Conservation (phyloP, 2,329 filamentous ascomycete genomes). For the Lasiodiplodia sp. region DNA sequence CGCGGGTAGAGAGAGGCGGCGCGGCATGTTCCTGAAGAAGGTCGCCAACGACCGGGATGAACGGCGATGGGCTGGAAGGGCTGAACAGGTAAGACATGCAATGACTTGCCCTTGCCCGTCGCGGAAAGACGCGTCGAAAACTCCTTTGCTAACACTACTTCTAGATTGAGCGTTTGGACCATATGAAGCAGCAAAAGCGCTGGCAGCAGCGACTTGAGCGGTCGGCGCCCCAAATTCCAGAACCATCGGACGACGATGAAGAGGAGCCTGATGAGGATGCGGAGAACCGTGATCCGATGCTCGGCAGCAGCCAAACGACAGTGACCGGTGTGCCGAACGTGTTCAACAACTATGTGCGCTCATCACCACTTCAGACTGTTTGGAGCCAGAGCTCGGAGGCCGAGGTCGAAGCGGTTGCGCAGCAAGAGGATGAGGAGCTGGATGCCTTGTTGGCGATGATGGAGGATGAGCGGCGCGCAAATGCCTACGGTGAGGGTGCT, state of each 20-base stretch:
- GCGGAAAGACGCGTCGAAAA: conserved; percentile 4
- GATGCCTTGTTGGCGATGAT: conserved; percentile 54
- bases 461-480: conserved; percentile 39
- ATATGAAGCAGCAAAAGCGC: conserved; percentile 49
- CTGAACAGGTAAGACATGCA: conserved; percentile 34
- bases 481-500: conserved; percentile 20
- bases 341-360: conserved; percentile 2
- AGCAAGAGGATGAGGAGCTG: conserved; percentile 43
- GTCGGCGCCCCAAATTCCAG: conserved; percentile 47
- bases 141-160: neutral
- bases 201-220: conserved; percentile 55
- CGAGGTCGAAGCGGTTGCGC: conserved; percentile 22
- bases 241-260: conserved; percentile 37
- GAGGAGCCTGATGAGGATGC: conserved; percentile 17
- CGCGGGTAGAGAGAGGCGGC: conserved; percentile 67
- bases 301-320: conserved; percentile 19
- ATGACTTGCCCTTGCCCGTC: neutral
- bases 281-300: conserved; percentile 13
- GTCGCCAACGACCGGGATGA: conserved; percentile 56
- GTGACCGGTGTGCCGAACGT: neutral
- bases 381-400: conserved; percentile 17
- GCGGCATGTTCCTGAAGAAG: conserved; percentile 73
- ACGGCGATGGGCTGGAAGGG: conserved; percentile 52
- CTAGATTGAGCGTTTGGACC: conserved; percentile 58
- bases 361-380: conserved; percentile 17